These are phyloP conservation scores for Colletotrichum sp. DNA, from an alignment of 2,329 filamentous ascomycete species.

Conservation along the genomic window DNA sequence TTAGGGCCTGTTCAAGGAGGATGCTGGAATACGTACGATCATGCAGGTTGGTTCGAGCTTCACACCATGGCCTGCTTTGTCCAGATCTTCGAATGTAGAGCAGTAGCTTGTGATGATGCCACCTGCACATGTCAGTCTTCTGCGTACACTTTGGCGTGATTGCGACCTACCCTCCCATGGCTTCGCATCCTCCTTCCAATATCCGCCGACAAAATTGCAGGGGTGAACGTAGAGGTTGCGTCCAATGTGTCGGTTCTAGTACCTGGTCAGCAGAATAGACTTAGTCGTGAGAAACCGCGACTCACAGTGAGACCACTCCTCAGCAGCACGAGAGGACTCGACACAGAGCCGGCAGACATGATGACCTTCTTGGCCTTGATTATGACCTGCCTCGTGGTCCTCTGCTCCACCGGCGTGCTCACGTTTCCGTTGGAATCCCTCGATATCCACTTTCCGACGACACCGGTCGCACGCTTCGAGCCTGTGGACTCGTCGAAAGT, in stretches of 20 bases:
- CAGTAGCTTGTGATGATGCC: conserved; percentile 82
- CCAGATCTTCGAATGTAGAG: conserved; percentile 79
- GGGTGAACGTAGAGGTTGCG: conserved; percentile 84
- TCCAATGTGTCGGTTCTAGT: conserved; percentile 78
- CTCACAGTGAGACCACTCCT: conserved; percentile 76
- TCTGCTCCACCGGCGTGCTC: conserved; percentile 50
- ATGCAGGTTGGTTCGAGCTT: conserved; percentile 82
- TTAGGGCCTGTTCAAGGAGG: background rate
- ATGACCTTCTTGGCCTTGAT: conserved; percentile 84
- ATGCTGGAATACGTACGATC: conserved; percentile 49
- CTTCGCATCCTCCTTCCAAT: conserved; percentile 73
- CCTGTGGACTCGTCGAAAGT: conserved; percentile 63
- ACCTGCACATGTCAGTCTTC: conserved; percentile 48
- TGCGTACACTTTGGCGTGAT: background rate
- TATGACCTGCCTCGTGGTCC: conserved; percentile 64
- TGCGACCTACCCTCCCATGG: conserved; percentile 63
- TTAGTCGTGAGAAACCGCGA: background rate
- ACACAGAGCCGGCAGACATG: conserved; percentile 76
- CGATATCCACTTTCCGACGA: conserved; percentile 77
- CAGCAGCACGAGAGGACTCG: conserved; percentile 76
- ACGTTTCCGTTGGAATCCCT: conserved; percentile 68
- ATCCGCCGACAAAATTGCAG: conserved; percentile 60
- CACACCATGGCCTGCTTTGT: conserved; percentile 78
- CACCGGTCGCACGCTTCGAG: conserved; percentile 67
- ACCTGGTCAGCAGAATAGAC: conserved; percentile 22